Conservation (phyloP, 2,329 filamentous ascomycete species). For the Aspergillus sclerotialis region DNA sequence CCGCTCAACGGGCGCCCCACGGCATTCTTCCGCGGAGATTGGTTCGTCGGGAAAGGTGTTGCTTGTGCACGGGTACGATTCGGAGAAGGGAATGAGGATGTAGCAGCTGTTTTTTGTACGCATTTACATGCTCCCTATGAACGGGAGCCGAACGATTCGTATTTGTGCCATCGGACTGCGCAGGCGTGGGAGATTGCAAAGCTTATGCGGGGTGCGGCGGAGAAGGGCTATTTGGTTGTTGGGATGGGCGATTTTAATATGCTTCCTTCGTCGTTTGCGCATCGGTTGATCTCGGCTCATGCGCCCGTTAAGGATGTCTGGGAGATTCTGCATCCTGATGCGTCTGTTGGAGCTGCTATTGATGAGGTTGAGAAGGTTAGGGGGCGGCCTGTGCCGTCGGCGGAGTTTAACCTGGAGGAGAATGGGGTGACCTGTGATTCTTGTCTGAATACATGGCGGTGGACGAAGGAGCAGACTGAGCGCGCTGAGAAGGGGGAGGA, state of each 20-base stretch:
- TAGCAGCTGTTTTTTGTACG: slow-evolving; percentile 87
- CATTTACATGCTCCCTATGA: slow-evolving; percentile 89
- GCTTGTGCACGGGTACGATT: slow-evolving; percentile 74
- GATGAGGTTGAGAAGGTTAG: slow-evolving; percentile 62
- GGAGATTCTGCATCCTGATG: slow-evolving; percentile 76
- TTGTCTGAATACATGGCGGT: slow-evolving; percentile 87
- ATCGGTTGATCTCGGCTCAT: slow-evolving; percentile 73
- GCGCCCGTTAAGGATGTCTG: slow-evolving; percentile 76
- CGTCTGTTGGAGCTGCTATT: slow-evolving; percentile 66
- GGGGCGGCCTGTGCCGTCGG: slow-evolving; percentile 62
- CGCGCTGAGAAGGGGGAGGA: slow-evolving; percentile 58
- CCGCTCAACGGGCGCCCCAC: slow-evolving; percentile 89
- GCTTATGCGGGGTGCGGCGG: slow-evolving; percentile 71
- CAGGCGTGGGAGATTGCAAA: slow-evolving; percentile 95
- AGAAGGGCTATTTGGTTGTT: slow-evolving; percentile 74
- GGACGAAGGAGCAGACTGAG: slow-evolving; percentile 65
- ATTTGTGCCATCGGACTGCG: slow-evolving; percentile 81
- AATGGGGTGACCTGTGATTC: slow-evolving; percentile 88
- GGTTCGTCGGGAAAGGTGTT: slow-evolving; percentile 93
- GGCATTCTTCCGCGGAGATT: slow-evolving; percentile 90
- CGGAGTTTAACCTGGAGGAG: slow-evolving; percentile 66
- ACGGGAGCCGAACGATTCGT: slow-evolving; percentile 69
- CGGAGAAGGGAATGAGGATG: slow-evolving; percentile 56
- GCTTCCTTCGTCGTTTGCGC: slow-evolving; percentile 77
- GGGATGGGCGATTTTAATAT: slow-evolving; percentile 95